phyloP scores from a whole-genome alignment of 1,284 basidiomycete genomes.

The Amylostereum areolatum region DNA sequence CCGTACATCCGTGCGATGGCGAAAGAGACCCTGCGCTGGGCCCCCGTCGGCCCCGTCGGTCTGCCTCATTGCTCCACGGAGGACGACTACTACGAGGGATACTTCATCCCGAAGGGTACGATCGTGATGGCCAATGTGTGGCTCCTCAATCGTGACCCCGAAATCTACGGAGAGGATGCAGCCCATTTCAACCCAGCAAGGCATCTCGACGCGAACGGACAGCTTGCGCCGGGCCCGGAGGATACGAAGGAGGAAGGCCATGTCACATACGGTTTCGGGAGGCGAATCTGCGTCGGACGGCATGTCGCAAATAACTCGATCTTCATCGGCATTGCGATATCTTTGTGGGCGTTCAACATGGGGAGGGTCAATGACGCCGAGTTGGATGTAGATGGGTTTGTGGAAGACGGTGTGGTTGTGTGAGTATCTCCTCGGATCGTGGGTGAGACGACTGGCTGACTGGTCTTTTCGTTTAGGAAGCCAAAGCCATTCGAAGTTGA shows the following conservation, averaged over 20 bases:
- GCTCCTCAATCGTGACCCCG: slow-evolving; percentile 13
- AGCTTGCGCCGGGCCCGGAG: slow-evolving; percentile 10
- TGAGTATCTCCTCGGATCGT: not conserved
- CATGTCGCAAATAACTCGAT: slow-evolving; percentile 28
- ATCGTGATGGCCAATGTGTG: slow-evolving; percentile 18
- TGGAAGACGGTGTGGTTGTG: not conserved
- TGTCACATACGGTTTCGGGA: slow-evolving; percentile 20
- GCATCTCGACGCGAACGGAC: slow-evolving; percentile 17
- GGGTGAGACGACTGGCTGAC: not conserved
- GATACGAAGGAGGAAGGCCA: slow-evolving; percentile 21
- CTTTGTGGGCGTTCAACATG: slow-evolving; percentile 28
- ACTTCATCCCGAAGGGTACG: slow-evolving; percentile 19
- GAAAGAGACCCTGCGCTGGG: slow-evolving; percentile 27
- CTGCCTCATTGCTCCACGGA: slow-evolving; percentile 15
- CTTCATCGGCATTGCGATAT: slow-evolving; percentile 23
- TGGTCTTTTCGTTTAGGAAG: not conserved
- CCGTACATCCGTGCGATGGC: slow-evolving; percentile 25
- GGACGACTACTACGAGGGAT: slow-evolving; percentile 19
- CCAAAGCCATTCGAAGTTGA: not conserved
- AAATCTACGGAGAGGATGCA: slow-evolving; percentile 16
- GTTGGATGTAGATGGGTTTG: not conserved
- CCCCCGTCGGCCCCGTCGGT: slow-evolving; percentile 14
- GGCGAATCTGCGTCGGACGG: slow-evolving; percentile 18
- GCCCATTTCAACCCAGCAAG: slow-evolving; percentile 15
- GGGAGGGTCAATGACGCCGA: not conserved